phyloP scores from a whole-genome alignment of 805 yeast genomes.

The Lachancea mirantina region DNA sequence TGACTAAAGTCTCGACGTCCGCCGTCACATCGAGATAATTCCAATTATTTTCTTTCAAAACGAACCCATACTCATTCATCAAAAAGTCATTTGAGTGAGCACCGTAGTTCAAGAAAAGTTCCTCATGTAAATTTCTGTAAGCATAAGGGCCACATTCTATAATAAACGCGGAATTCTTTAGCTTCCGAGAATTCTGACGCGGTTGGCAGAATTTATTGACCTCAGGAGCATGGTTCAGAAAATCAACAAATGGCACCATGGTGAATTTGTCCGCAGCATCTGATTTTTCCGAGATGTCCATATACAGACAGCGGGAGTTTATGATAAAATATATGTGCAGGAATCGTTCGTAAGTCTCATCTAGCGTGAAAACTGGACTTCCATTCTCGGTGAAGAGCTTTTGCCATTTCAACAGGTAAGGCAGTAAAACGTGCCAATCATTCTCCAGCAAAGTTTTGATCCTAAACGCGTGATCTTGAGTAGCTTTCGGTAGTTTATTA shows the following conservation, averaged over 20 bases:
- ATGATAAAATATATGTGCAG: constrained; percentile 80
- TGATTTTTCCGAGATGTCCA: constrained; percentile 52
- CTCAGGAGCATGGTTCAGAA: constrained; percentile 59
- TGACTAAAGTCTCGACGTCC: constrained; percentile 33
- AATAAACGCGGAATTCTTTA: constrained; percentile 42
- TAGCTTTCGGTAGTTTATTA: constrained; percentile 39
- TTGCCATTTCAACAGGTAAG: constrained; percentile 22
- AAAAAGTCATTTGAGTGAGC: constrained; percentile 81
- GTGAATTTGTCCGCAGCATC: constrained; percentile 63
- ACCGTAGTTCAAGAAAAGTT: constrained; percentile 73
- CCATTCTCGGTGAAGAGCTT: constrained; percentile 3
- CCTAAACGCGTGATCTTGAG: constrained; percentile 34
- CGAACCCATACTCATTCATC: constrained; percentile 83
- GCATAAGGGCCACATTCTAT: constrained; percentile 19
- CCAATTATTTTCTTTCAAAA: constrained; percentile 52
- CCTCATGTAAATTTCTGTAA: constrained; percentile 35
- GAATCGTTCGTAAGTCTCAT: constrained; percentile 28
- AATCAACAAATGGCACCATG: constrained; percentile 86
- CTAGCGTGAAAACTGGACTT: constrained; percentile 1
- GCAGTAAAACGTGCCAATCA: constrained; percentile 39
- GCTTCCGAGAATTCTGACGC: constrained; percentile 33
- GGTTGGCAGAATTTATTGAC: constrained; percentile 47
- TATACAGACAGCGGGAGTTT: constrained; percentile 85
- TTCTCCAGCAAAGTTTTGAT: constrained; percentile 37
- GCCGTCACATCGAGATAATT: constrained; percentile 59